Base-by-base conservation (phyloP, 805 yeast species). In the Lachancea sp. region DNA sequence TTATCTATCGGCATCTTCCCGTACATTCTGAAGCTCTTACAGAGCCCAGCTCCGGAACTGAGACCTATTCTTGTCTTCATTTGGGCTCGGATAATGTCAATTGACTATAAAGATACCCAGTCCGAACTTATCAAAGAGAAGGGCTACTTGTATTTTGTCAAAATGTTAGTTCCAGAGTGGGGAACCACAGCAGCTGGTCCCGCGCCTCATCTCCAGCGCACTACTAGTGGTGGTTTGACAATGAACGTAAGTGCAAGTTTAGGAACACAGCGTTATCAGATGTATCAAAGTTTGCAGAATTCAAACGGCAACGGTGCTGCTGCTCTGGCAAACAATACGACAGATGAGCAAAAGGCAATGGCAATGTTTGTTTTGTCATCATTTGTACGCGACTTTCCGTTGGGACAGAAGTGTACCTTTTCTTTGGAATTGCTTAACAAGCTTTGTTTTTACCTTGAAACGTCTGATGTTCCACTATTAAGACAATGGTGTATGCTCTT, bases 51-150 rank as follows among this genome's bases (percentile, higher is more conserved):
- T 0, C 94, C 86, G 20, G 97, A 92, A 55, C 69, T 92, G 44
- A 88, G 88, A 54, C 97, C 97, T 0, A 95, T 90, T 3, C 65
- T 92, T 42, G 92, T 92, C 1, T 92, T 90, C 54, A 92, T 92
- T 40, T 92, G 98, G 98, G 96, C 97, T 0, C 72, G 97, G 49
- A 87, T 92, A 17, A 87, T 92, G 92, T 89, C 97, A 2, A 94
- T 92, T 18, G 97, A 90, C 61, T 82, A 83, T 58, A 75, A 77
- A 48, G 82, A 83, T 54, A 86, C 96, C 3, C 98, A 92, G 60
- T 88, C 82, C 47, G 98, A 92, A 55, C 71, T 92, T 22, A 75
- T 92, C 48, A 89, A 89, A 52, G 97, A 90, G 55, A 83, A 82
- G 54, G 96, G 96, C 0, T 89, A 79, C 61, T 78, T 80, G 52